Conservation (phyloP, 2,329 filamentous ascomycete genomes). For the Knoxdaviesia capensis region DNA sequence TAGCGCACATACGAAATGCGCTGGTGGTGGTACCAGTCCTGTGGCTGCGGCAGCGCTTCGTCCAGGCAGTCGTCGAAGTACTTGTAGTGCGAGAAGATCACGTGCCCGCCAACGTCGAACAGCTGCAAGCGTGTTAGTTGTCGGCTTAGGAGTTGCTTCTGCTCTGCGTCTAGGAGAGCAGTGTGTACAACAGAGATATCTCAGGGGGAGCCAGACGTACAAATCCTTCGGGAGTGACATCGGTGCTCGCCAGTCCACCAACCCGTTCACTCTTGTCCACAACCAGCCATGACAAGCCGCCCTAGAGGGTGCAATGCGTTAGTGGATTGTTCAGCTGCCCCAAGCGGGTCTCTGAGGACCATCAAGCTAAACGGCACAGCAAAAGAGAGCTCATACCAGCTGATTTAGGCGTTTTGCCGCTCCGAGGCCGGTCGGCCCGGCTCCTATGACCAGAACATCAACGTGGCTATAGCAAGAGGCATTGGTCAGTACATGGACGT, state of each 20-base stretch:
- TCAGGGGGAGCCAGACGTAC: conserved; percentile 36
- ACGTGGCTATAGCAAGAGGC: background rate
- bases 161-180: background rate
- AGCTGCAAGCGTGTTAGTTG: conserved; percentile 32
- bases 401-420: conserved; percentile 96
- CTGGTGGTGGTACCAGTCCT: conserved; percentile 96
- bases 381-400: conserved; percentile 42
- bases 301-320: conserved; percentile 25
- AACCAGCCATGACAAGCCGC: conserved; percentile 89
- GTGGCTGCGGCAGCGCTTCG: conserved; percentile 81
- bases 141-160: too few relatives aligned
- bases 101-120: conserved; percentile 95
- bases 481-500: too few relatives aligned
- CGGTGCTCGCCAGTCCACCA: conserved; percentile 88
- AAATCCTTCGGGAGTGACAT: conserved; percentile 89
- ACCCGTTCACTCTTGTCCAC: conserved; percentile 81
- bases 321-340: conserved; percentile 5
- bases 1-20: conserved; percentile 98
- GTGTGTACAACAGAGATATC: conserved; percentile 1
- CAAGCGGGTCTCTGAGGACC: too few relatives aligned
- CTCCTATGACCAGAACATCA: conserved; percentile 88
- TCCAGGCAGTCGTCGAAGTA: conserved; percentile 99
- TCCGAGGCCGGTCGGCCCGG: conserved; percentile 91
- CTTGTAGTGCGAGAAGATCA: conserved; percentile 99
- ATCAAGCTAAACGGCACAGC: conserved; percentile 5